A percentile compares a stretch with the other conserved stretches of the same genome.
Evolutionary conservation across 1,284 basidiomycete genomes (phyloP).

Genomic region (Austroboletus novae-zelandiae): DNA sequence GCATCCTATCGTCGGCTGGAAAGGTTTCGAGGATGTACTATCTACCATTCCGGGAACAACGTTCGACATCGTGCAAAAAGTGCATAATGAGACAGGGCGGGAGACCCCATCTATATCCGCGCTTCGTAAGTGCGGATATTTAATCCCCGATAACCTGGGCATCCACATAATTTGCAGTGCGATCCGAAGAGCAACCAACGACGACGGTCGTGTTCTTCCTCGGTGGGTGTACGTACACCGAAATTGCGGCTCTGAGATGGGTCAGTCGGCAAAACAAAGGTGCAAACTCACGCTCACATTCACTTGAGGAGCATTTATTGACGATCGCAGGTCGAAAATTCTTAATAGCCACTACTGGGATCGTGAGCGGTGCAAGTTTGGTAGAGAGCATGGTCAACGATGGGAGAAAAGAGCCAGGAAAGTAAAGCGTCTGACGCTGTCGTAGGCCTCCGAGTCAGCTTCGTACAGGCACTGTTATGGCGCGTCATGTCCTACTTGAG

Average conservation of each 20-base stretch:
- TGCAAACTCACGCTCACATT: constrained; percentile 27
- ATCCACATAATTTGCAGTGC: constrained; percentile 35
- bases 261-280: constrained; percentile 82
- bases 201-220: constrained; percentile 97
- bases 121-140: constrained; percentile 41
- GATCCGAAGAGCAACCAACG: constrained; percentile 45
- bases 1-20: constrained; percentile 93
- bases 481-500: constrained; percentile 11
- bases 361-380: constrained; percentile 75
- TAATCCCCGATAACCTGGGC: constrained; percentile 5
- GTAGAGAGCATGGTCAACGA: constrained; percentile 65
- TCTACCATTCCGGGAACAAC: constrained; percentile 80
- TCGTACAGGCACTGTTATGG: constrained; percentile 3
- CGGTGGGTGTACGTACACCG: constrained; percentile 97
- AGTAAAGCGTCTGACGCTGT: constrained; percentile 13
- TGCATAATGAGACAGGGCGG: constrained; percentile 33
- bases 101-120: constrained; percentile 35
- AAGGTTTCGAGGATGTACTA: constrained; percentile 91
- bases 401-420: constrained; percentile 24
- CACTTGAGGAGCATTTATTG: constrained; percentile 5
- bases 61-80: constrained; percentile 74
- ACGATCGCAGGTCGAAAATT: constrained; percentile 67
- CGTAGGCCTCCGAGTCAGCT: constrained; percentile 6
- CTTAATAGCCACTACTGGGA: constrained; percentile 86
- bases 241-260: constrained; percentile 93